Percentiles rank a stretch among this genome's conserved stretches.
Evolutionary conservation across 805 yeast genomes (phyloP).

Genomic region (Candida germanica): DNA sequence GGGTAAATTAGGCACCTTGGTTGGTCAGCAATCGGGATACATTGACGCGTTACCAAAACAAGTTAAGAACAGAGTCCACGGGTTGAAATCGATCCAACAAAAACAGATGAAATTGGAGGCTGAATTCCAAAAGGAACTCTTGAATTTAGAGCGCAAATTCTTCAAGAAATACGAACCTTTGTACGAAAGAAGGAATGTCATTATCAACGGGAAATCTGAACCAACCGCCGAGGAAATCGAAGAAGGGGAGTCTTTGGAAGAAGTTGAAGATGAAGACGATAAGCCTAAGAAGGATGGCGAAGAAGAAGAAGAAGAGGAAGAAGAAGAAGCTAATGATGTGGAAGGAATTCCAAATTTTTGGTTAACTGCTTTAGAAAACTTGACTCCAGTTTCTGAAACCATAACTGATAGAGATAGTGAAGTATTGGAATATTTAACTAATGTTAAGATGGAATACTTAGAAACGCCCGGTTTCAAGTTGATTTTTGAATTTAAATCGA

Average conservation of each 20-base stretch:
- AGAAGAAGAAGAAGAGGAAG: conserved; percentile 38
- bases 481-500: conserved; percentile 72
- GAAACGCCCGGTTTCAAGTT: conserved; percentile 85
- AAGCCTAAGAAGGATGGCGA: conserved; percentile 23
- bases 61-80: conserved; percentile 74
- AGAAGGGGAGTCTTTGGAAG: conserved; percentile 71
- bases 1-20: conserved; percentile 78
- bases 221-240: conserved; percentile 78
- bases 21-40: conserved; percentile 87
- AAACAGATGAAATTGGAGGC: conserved; percentile 81
- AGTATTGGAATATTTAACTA: conserved; percentile 63
- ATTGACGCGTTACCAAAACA: conserved; percentile 68
- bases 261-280: conserved; percentile 33
- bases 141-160: conserved; percentile 81
- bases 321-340: conserved; percentile 35
- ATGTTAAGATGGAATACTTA: conserved; percentile 76
- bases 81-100: conserved; percentile 77
- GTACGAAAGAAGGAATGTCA: conserved; percentile 66
- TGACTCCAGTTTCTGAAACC: conserved; percentile 75
- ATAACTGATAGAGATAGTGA: conserved; percentile 89
- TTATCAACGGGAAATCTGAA: conserved; percentile 69
- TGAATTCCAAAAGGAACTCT: conserved; percentile 84
- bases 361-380: conserved; percentile 91
- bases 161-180: conserved; percentile 71
- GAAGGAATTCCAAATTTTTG: conserved; percentile 92